phyloP scores from a whole-genome alignment of 495 filamentous ascomycete genomes.

The Paragyromitra xinjiangensis region DNA sequence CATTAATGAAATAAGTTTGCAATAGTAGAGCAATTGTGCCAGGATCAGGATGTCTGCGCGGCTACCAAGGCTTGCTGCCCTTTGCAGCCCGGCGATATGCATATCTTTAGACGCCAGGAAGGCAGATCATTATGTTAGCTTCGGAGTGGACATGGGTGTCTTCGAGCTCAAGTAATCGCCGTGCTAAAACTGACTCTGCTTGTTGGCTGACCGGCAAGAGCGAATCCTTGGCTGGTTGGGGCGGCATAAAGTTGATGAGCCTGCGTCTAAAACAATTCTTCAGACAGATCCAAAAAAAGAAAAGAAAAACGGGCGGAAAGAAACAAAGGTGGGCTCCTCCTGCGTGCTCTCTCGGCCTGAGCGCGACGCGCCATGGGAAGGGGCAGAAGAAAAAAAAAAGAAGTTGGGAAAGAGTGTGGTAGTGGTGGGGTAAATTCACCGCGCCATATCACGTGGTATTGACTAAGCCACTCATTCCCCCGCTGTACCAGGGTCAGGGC shows the following conservation, averaged over 20 bases:
- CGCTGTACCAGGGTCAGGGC: slow-evolving; percentile 44
- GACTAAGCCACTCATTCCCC: slow-evolving; percentile 47
- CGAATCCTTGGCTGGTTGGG: slow-evolving; percentile 7
- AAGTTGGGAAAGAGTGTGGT: slow-evolving; percentile 23
- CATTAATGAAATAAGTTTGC: slow-evolving; percentile 4
- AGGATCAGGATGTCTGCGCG: slow-evolving; percentile 5
- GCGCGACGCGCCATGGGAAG: slow-evolving; percentile 35
- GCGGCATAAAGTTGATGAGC: slow-evolving; percentile 19
- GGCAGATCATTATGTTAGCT: slow-evolving; percentile 16
- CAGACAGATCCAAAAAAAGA: slow-evolving; percentile 33
- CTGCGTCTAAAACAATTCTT: slow-evolving; percentile 26
- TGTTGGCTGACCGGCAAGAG: slow-evolving; percentile 13
- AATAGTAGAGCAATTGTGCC: neutral
- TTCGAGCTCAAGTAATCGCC: neutral
- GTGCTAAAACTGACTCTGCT: slow-evolving; percentile 7
- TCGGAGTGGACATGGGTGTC: neutral
- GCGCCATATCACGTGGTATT: slow-evolving; percentile 43
- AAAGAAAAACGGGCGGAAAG: slow-evolving; percentile 29
- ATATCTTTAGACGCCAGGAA: slow-evolving; percentile 21
- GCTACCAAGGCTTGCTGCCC: slow-evolving; percentile 1
- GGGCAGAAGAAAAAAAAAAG: slow-evolving; percentile 25
- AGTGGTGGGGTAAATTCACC: slow-evolving; percentile 44
- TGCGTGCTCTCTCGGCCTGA: slow-evolving; percentile 17
- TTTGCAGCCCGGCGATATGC: neutral
- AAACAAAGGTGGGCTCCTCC: slow-evolving; percentile 2